Conservation (phyloP, 2,329 filamentous ascomycete genomes). For the Neoarthrinium moseri region DNA sequence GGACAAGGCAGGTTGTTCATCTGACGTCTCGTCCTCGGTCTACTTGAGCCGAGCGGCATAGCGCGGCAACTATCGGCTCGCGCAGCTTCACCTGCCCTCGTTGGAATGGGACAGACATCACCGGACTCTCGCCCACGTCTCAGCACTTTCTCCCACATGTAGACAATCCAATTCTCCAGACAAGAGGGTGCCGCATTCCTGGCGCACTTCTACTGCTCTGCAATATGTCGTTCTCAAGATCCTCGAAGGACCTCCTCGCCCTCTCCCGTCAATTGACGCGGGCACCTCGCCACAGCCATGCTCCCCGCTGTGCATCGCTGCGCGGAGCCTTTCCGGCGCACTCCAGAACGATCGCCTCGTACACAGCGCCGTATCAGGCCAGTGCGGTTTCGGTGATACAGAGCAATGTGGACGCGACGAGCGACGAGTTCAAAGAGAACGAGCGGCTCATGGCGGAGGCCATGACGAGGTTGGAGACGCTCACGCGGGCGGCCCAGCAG, state of each 20-base stretch:
- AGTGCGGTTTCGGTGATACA: constrained; percentile 78
- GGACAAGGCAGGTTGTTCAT: neutral
- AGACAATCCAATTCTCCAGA: too few relatives aligned
- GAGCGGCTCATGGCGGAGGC: constrained; percentile 72
- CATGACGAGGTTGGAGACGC: constrained; percentile 63
- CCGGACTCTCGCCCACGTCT: neutral
- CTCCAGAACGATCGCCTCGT: constrained; percentile 60
- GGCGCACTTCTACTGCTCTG: constrained; percentile 6
- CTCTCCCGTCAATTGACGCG: constrained; percentile 42
- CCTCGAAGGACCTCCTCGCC: constrained; percentile 42
- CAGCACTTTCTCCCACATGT: constrained; percentile 16
- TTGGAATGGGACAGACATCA: constrained; percentile 14
- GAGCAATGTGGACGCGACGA: constrained; percentile 72
- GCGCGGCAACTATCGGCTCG: constrained; percentile 20
- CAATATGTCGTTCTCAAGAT: constrained; percentile 47
- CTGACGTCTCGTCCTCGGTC: constrained; percentile 6
- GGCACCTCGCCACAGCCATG: constrained; percentile 21
- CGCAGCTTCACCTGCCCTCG: constrained; percentile 18
- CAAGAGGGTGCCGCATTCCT: too few relatives aligned
- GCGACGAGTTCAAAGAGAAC: constrained; percentile 80
- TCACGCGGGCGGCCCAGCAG: constrained; percentile 70
- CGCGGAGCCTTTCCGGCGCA: constrained; percentile 14
- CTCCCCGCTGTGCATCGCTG: constrained; percentile 25
- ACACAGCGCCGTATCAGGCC: constrained; percentile 79
- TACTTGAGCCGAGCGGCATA: constrained; percentile 18